Evolutionary conservation across 768 basidiomycete species (phyloP).

Genomic region (Podaxis rugospora): DNA sequence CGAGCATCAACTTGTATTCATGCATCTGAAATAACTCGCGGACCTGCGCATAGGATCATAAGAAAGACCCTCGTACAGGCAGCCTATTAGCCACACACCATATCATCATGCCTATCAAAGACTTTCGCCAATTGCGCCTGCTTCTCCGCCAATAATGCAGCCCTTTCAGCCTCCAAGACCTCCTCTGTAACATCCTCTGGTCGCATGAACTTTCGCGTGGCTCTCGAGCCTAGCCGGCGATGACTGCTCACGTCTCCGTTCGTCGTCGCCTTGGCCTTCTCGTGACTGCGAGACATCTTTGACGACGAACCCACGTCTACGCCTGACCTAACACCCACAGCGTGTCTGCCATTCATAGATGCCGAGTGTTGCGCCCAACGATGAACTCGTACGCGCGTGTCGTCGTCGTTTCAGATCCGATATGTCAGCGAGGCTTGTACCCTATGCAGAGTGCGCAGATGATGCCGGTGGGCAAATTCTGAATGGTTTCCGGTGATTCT

Average conservation of each 20-base stretch:
- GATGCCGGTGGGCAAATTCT: constrained; percentile 60
- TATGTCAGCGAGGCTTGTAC: not conserved
- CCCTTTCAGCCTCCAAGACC: constrained; percentile 31
- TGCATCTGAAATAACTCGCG: constrained; percentile 90
- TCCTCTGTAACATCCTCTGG: constrained; percentile 19
- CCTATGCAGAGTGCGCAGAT: constrained; percentile 2
- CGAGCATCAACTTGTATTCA: constrained; percentile 68
- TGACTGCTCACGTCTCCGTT: not conserved
- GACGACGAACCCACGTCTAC: not conserved
- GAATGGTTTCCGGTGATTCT: constrained; percentile 59
- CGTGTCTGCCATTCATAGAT: constrained; percentile 10
- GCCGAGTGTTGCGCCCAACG: not conserved
- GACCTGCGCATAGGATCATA: constrained; percentile 39
- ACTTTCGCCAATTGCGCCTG: constrained; percentile 56
- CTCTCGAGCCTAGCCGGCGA: constrained; percentile 2
- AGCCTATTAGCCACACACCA: constrained; percentile 46
- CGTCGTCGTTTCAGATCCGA: not conserved
- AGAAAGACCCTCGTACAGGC: constrained; percentile 4
- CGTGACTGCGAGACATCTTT: constrained; percentile 1
- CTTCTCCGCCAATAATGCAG: constrained; percentile 50
- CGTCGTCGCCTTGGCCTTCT: constrained; percentile 1
- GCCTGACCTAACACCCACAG: not conserved
- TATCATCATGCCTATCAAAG: constrained; percentile 63
- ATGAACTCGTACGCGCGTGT: not conserved
- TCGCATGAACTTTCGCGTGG: constrained; percentile 16